Evolutionary conservation across 2,329 filamentous ascomycete genomes (phyloP).

Genomic region (Alternaria solani): DNA sequence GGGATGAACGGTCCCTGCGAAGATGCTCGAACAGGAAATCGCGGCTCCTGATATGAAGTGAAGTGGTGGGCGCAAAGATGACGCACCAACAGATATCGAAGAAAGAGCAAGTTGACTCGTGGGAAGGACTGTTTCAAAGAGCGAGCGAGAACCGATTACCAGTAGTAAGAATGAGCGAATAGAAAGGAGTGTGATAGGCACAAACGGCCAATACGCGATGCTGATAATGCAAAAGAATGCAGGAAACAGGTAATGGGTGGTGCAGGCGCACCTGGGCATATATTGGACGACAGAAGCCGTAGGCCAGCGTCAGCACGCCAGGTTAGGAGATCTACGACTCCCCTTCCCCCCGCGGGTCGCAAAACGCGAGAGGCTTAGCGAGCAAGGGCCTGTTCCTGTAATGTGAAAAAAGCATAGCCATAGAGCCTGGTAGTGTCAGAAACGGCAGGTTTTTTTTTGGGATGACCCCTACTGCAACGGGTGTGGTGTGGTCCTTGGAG

Average conservation of each 20-base stretch:
- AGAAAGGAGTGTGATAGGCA: conserved; percentile 33
- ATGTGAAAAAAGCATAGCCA: conserved; percentile 24
- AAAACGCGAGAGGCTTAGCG: conserved; percentile 33
- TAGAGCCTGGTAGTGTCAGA: conserved; percentile 36
- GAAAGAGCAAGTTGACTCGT: conserved; percentile 23
- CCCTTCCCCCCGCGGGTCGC: conserved; percentile 30
- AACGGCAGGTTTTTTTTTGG: conserved; percentile 30
- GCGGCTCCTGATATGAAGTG: conserved; percentile 2
- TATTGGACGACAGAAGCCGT: conserved; percentile 31
- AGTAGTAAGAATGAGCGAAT: conserved; percentile 27
- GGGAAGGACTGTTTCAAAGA: conserved; percentile 21
- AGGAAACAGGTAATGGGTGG: conserved; percentile 17
- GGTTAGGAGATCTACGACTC: conserved; percentile 34
- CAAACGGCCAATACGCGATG: conserved; percentile 11
- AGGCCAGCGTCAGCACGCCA: conserved; percentile 19
- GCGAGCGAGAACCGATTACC: conserved; percentile 22
- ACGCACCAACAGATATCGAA: conserved; percentile 16
- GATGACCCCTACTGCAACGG: conserved; percentile 29
- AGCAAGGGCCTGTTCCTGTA: conserved; percentile 23
- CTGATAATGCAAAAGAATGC: conserved; percentile 34
- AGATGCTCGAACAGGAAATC: conserved; percentile 14
- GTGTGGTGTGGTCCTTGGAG: conserved; percentile 28
- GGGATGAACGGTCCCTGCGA: conserved; percentile 2
- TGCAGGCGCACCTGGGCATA: conserved; percentile 19
- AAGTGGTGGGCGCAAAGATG: conserved; percentile 17